A percentile compares a stretch with the other conserved stretches of the same genome.
Conservation (phyloP, 768 basidiomycete genomes). For the Cystobasidium onofrii region DNA sequence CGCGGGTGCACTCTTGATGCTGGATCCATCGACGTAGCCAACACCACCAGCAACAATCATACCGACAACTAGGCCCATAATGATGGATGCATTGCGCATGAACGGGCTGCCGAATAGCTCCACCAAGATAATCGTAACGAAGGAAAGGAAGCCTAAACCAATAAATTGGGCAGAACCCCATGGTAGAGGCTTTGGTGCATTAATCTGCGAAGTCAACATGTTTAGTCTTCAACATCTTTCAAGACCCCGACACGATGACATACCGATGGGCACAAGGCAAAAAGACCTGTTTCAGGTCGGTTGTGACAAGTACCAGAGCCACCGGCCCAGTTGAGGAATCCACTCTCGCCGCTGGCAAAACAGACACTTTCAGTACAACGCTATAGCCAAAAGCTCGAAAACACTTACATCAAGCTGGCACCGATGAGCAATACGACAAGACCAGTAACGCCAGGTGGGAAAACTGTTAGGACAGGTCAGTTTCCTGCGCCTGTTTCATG, state of each 20-base stretch:
- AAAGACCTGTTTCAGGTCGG: slow-evolving; percentile 60
- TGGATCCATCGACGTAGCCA: slow-evolving; percentile 64
- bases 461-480: slow-evolving; percentile 45
- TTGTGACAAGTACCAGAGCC: slow-evolving; percentile 63
- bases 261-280: slow-evolving; percentile 59
- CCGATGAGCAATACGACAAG: slow-evolving; percentile 75
- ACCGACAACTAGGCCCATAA: slow-evolving; percentile 38
- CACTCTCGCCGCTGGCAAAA: slow-evolving; percentile 52
- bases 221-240: no score
- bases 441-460: slow-evolving; percentile 75
- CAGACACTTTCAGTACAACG: neutral
- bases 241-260: neutral
- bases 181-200: slow-evolving; percentile 61
- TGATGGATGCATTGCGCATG: slow-evolving; percentile 56
- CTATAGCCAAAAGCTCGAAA: neutral
- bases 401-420: slow-evolving; percentile 54
- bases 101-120: slow-evolving; percentile 80
- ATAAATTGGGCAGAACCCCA: slow-evolving; percentile 80
- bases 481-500: neutral
- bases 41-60: slow-evolving; percentile 68
- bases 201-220: no score
- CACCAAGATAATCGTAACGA: slow-evolving; percentile 64
- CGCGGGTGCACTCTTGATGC: slow-evolving; percentile 60
- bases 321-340: slow-evolving; percentile 74
- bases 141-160: slow-evolving; percentile 76